Percentiles rank a stretch among this genome's conserved stretches.
These are phyloP conservation scores for Suhomyces atakaporum DNA, from an alignment of 1,139 yeast genomes.

Conservation along the genomic window DNA sequence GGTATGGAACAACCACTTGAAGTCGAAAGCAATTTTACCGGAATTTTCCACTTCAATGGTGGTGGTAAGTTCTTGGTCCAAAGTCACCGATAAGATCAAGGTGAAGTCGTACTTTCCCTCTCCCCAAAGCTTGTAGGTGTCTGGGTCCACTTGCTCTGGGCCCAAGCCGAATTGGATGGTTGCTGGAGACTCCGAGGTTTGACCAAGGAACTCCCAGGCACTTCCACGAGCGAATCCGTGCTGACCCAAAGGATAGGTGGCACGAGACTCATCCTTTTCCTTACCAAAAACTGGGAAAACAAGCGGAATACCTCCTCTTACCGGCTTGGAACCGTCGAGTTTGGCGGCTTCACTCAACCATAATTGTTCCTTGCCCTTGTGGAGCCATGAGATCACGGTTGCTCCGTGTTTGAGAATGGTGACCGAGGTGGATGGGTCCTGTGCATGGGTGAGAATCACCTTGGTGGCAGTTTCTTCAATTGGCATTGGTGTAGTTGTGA, in stretches of 20 bases:
- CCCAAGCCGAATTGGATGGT: conserved; percentile 88
- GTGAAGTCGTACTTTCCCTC: conserved; percentile 67
- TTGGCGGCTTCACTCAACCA: conserved; percentile 71
- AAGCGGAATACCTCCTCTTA: conserved; percentile 94
- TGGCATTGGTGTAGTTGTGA: conserved; percentile 35
- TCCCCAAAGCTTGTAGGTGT: conserved; percentile 59
- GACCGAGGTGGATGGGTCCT: conserved; percentile 54
- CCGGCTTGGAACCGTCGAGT: conserved; percentile 88
- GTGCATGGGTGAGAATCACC: conserved; percentile 62
- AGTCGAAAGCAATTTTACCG: conserved; percentile 65
- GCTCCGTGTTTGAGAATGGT: conserved; percentile 85
- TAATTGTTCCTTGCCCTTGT: conserved; percentile 65
- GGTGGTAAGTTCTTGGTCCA: conserved; percentile 63
- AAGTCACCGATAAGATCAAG: conserved; percentile 65
- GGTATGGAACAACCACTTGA: conserved; percentile 96
- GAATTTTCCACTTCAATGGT: conserved; percentile 74
- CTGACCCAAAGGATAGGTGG: conserved; percentile 67
- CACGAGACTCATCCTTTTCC: conserved; percentile 38
- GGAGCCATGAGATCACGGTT: conserved; percentile 78
- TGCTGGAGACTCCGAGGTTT: conserved; percentile 54
- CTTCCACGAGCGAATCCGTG: conserved; percentile 95
- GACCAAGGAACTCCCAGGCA: conserved; percentile 91
- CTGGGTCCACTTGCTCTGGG: conserved; percentile 72
- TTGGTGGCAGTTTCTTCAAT: conserved; percentile 65
- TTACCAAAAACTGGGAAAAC: conserved; percentile 96